Evolutionary conservation across 495 filamentous ascomycete genomes (phyloP), one percentile per base, ranked within the genome.

Genomic region (Aspergillus leporis): DNA sequence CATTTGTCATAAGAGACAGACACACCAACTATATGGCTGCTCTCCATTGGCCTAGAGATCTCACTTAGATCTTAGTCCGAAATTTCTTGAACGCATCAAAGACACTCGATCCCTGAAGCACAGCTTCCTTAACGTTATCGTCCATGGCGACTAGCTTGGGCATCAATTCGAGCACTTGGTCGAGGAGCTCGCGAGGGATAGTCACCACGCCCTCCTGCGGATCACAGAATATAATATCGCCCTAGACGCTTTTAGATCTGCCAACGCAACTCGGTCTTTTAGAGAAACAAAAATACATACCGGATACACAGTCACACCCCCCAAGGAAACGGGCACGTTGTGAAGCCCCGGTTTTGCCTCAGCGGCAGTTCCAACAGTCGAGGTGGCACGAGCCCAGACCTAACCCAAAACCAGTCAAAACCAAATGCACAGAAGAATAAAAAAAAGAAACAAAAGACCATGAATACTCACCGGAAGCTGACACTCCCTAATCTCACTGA

Each of bases 211-310:
- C 87, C 46, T 86, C 83, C 23, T 71, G 63, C 0, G 80, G 77
- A 66, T 90, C 87, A 48, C 81, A 79, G 61, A 88, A 83, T 22
- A 88, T 74, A 19, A 88, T 74, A 70, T 90, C 87, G 0, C 85
- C 86, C 73, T 85, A 18, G 32, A 41, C 45, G 47, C 52, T 13
- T 28, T 25, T 7, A 43, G 23, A 4, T 22, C 47, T 45, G 18
- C 5, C 16, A 18, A 25, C 18, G 4, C 31, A 51, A 18, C 30
- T 12, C 46, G 46, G 25, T 19, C 48, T 54, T 14, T 30, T 45
- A 30, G 8, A n/a, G 55, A 56, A 53, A 25, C 1, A 58, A 25
- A 32, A 32, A 54, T 40, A 62, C 75, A 65, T 64, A 81, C 79
- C 23, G 80, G 76, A 16, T 64, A 69, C 30, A 88, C 76, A 14